phyloP scores from a whole-genome alignment of 306 rosid genomes.

The Glycine tomentella region DNA sequence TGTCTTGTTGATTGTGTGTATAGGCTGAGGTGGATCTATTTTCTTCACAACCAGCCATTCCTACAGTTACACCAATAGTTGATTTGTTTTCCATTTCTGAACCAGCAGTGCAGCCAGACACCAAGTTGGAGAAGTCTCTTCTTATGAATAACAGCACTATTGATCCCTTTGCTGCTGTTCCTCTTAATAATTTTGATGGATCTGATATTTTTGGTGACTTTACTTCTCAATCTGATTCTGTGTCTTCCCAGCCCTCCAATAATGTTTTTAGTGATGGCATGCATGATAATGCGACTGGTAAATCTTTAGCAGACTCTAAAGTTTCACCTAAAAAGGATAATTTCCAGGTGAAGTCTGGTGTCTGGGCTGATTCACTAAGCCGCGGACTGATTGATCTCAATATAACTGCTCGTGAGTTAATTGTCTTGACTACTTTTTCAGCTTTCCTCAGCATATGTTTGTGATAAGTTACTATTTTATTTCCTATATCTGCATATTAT shows the following conservation, averaged over 20 bases:
- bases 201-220: conserved; percentile 80
- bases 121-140: conserved; percentile 58
- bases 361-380: conserved; percentile 98
- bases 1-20: conserved; percentile 40
- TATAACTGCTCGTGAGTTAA: conserved; percentile 90
- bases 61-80: conserved; percentile 69
- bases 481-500: conserved; percentile 28
- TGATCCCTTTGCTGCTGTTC: conserved; percentile 94
- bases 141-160: conserved; percentile 54
- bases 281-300: conserved; percentile 52
- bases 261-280: conserved; percentile 53
- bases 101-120: conserved; percentile 67
- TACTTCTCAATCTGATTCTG: conserved; percentile 70
- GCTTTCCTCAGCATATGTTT: conserved; percentile 25
- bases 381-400: conserved; percentile 98
- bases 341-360: conserved; percentile 91
- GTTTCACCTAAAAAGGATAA: conserved; percentile 64
- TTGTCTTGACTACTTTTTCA: conserved; percentile 25
- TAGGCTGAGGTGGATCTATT: conserved; percentile 84
- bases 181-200: conserved; percentile 83
- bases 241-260: conserved; percentile 63
- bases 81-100: conserved; percentile 76
- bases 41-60: conserved; percentile 69
- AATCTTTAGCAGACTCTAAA: conserved; percentile 53
- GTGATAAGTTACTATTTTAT: conserved; percentile 5